Percentiles rank a stretch among this genome's conserved stretches.
phyloP scores from a whole-genome alignment of 75 land plant genomes.

The Azolla pinnata region DNA sequence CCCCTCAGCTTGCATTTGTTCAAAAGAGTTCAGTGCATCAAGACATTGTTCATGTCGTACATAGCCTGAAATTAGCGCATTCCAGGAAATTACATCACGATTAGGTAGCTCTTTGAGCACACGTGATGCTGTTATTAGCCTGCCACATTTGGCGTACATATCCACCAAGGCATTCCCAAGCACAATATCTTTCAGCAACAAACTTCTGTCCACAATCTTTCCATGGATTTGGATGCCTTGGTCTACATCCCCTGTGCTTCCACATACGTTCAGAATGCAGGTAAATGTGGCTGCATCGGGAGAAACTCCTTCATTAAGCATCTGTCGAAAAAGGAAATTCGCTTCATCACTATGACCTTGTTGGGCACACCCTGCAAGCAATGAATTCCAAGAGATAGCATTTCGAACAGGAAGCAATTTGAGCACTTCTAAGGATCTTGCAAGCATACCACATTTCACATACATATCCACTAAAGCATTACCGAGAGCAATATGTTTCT shows the following conservation, averaged over 20 bases:
- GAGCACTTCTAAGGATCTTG: conserved; percentile 11
- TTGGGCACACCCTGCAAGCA: conserved; percentile 32
- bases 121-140: conserved; percentile 15
- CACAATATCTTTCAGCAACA: conserved; percentile 21
- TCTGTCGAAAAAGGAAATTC: conserved; percentile 32
- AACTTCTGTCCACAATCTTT: conserved; percentile 24
- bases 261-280: conserved; percentile 29
- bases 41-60: conserved; percentile 26
- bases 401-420: conserved; percentile 16
- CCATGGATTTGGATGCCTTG: conserved; percentile 36
- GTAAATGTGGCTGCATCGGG: conserved; percentile 53
- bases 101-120: conserved; percentile 30
- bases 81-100: conserved; percentile 49
- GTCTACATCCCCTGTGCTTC: conserved; percentile 6
- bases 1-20: conserved; percentile 18
- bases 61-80: conserved; percentile 46
- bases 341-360: conserved; percentile 43
- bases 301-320: conserved; percentile 37
- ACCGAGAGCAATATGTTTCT: conserved; percentile 1
- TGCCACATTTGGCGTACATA: conserved; percentile 13
- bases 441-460: conserved; percentile 11
- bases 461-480: conserved; percentile 28
- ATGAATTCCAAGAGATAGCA: conserved; percentile 20
- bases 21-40: conserved; percentile 30
- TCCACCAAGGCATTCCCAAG: conserved; percentile 13